Conservation (phyloP, 1,139 yeast genomes). For the Kodamaea fungicola region DNA sequence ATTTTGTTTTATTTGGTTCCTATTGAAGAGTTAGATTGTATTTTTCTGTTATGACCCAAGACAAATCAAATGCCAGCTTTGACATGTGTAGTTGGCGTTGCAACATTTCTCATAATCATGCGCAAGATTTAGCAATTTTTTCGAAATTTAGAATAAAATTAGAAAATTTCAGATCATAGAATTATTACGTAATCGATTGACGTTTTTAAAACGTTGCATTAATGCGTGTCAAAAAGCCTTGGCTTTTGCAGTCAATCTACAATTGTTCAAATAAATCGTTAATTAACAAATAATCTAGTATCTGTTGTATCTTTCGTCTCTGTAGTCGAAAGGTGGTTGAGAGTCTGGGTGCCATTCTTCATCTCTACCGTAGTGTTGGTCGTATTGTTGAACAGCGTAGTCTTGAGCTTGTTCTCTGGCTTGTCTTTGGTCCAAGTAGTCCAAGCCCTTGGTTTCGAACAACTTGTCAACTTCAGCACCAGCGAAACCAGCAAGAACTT, state of each 20-base stretch:
- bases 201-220: not conserved
- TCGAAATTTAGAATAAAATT: too few relatives aligned
- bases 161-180: too few relatives aligned
- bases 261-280: too few relatives aligned
- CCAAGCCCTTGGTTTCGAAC: conserved; percentile 33
- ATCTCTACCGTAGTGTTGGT: conserved; percentile 26
- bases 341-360: conserved; percentile 28
- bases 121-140: too few relatives aligned
- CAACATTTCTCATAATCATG: too few relatives aligned
- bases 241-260: not conserved
- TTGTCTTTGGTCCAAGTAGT: conserved; percentile 27
- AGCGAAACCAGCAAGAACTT: conserved; percentile 27
- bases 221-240: not conserved
- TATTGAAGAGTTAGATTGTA: too few relatives aligned
- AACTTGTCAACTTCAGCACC: conserved; percentile 35
- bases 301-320: conserved; percentile 16
- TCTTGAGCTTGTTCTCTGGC: conserved; percentile 25
- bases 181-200: too few relatives aligned
- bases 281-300: conserved; percentile 6
- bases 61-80: too few relatives aligned
- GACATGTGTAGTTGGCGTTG: too few relatives aligned
- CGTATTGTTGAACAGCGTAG: conserved; percentile 21
- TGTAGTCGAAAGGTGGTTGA: conserved; percentile 27
- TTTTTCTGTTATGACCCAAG: too few relatives aligned
- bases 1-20: too few relatives aligned